phyloP scores from a whole-genome alignment of 495 filamentous ascomycete genomes.

The Penicillium pancosmium region DNA sequence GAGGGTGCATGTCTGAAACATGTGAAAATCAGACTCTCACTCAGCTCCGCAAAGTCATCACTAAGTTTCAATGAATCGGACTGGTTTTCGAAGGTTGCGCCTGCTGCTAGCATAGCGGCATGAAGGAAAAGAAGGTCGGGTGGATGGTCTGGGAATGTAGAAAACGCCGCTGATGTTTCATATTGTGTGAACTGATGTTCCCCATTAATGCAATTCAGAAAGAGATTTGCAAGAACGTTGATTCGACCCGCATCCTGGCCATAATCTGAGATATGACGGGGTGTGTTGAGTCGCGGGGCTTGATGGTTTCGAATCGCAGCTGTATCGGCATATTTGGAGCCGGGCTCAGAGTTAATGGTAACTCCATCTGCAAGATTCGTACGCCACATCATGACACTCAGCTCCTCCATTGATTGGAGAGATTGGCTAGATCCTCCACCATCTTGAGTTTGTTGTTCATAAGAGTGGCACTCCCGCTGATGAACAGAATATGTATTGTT shows the following conservation, averaged over 20 bases:
- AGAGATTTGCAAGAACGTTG: slow-evolving; percentile 5
- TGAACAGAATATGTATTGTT: neutral
- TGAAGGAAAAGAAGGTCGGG: slow-evolving; percentile 11
- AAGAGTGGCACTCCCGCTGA: neutral
- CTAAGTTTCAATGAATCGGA: slow-evolving; percentile 7
- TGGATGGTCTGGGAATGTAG: slow-evolving; percentile 1
- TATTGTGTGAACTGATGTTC: slow-evolving; percentile 17
- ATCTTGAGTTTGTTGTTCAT: neutral
- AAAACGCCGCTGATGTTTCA: neutral
- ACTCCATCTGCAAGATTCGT: slow-evolving; percentile 17
- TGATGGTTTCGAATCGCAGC: neutral
- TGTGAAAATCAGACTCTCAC: slow-evolving; percentile 13
- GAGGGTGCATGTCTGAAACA: slow-evolving; percentile 14
- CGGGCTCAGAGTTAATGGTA: neutral
- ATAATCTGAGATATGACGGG: neutral
- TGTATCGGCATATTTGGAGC: neutral
- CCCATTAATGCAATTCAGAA: slow-evolving; percentile 8
- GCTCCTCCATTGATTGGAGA: slow-evolving; percentile 13
- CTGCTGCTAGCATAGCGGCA: slow-evolving; percentile 11
- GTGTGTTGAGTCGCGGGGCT: neutral
- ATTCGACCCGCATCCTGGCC: slow-evolving; percentile 1
- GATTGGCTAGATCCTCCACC: slow-evolving; percentile 5
- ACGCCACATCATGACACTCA: slow-evolving; percentile 19
- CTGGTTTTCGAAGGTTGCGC: slow-evolving; percentile 10
- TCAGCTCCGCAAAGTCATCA: slow-evolving; percentile 9